Base-by-base conservation (phyloP, 176 grass and related monocot species). In the Triticum urartu region DNA sequence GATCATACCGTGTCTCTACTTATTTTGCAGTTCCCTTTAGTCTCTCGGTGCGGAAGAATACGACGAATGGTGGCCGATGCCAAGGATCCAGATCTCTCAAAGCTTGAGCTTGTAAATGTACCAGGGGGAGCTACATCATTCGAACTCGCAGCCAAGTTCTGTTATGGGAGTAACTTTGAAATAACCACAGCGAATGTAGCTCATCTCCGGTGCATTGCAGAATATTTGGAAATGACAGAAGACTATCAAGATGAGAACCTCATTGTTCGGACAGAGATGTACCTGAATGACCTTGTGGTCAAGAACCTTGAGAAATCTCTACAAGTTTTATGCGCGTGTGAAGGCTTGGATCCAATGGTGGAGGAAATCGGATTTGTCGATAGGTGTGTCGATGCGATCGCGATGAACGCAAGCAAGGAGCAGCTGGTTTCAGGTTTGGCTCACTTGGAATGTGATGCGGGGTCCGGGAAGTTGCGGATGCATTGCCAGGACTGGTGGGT, bases 191-290 rank as follows among this genome's bases (percentile, higher is more conserved):
- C 75, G 12, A 98, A 98, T 30, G 78, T 94, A 42, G 93, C 96
- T 14, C 78, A 89, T 78, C 89, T 95, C 18, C 88, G 95, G 21
- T 98, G 95, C 21, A 83, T 78, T 1, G 93, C 93, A 4, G 96
- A 95, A 34, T 92, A 91, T 66, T 79, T 98, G 63, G 96, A 98
- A 75, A 98, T 98, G 96, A 94, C 93, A 10, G 91, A 98, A 75
- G 93, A 98, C 17, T 92, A 91, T 10, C 54, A 80, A 33, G 71
- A 68, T 15, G 96, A 91, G 50, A 98, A 98, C 71, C 90, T 98
- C 35, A 89, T 95, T 14, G 77, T 52, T 32, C 79, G 69, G 71
- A 92, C 95, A 15, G 95, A 98, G 85, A 84, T 67, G 2, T 95
- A 87, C 54, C 47, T 90, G 40, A 87, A 91, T 11, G 91, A 95